Conservation (phyloP, 371 early-diverging fungal species). For the Circinella umbellata region DNA sequence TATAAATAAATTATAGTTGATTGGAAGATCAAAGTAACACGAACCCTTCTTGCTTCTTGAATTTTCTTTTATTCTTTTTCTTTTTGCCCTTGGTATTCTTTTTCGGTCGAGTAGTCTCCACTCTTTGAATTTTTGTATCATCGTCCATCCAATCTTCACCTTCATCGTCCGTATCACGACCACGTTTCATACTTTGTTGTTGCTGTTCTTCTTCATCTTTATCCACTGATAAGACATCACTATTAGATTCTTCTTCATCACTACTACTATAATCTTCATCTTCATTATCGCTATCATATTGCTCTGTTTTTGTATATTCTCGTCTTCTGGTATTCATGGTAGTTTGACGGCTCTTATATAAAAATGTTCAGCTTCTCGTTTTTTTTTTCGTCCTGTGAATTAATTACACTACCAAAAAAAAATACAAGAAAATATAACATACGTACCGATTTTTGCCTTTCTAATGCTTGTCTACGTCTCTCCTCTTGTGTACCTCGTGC, state of each 20-base stretch:
- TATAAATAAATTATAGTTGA: no score
- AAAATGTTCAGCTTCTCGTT: background rate
- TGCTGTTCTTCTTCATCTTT: background rate
- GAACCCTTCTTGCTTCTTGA: constrained; percentile 1
- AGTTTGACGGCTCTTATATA: background rate
- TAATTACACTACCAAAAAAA: background rate
- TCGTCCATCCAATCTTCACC: background rate
- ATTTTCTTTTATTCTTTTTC: constrained; percentile 2
- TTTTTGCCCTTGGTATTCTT: constrained; percentile 2
- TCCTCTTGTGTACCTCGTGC: background rate
- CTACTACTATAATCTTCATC: background rate
- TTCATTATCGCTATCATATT: background rate
- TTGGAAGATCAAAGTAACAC: background rate
- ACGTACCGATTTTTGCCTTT: background rate
- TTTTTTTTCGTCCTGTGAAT: background rate
- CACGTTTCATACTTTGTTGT: background rate
- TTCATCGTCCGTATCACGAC: background rate
- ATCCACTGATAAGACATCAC: background rate
- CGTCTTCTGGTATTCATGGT: background rate
- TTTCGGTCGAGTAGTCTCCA: background rate
- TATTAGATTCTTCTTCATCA: background rate
- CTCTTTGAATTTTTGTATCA: background rate
- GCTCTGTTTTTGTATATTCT: background rate
- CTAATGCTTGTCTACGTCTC: background rate
- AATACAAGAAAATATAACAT: background rate